Evolutionary conservation across 768 basidiomycete species (phyloP), one percentile per base, ranked within the genome.

Genomic region (Melanogaster broomeanus): DNA sequence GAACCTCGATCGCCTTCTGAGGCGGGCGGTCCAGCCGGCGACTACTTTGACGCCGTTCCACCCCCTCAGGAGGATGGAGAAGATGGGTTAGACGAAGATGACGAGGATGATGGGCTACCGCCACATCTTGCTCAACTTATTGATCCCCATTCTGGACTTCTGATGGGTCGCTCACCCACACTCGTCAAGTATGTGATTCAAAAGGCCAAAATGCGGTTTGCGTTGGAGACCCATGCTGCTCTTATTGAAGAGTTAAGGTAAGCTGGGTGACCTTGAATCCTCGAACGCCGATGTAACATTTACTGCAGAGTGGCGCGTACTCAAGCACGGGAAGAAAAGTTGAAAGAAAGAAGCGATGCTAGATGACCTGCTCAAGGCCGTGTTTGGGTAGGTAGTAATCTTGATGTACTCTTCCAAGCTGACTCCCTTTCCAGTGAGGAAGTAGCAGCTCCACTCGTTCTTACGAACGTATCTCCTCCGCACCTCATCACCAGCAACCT

Each of bases 161-260:
- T 90, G 4, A 66, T 81, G 60, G 89, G 88, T 1, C 79, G 86
- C n/a, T 71, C 83, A n/a, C 85, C 82, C 0, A 71, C 76, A 27
- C 82, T 86, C 74, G 81, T 84, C 31, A 84, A 83, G 75, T 95
- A 94, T 66, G 74, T 83, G 72, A 56, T 77, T 72, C 53, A 70
- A 33, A 69, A 94, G 62, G 92, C 93, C 6, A 93, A 92, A 62
- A 78, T 87, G 65, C 74, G 73, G 44, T 88, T 85, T 62, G 84
- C 82, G 13, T 55, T 85, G 27, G 79, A 87, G 51, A 83, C 89
- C 61, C 84, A 90, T 54, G 82, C 82, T 28, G 72, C 74, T 28
- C 72, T 94, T 34, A 69, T 79, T 27, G 81, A 84, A 56, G 88
- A 94, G 65, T 70, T 91, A 55, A 77, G 66, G 67, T 68, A 47